A percentile compares a stretch with the other conserved stretches of the same genome.
These are phyloP conservation scores for Pyrus betulifolia DNA, from an alignment of 306 rosid genomes.

Conservation along the genomic window DNA sequence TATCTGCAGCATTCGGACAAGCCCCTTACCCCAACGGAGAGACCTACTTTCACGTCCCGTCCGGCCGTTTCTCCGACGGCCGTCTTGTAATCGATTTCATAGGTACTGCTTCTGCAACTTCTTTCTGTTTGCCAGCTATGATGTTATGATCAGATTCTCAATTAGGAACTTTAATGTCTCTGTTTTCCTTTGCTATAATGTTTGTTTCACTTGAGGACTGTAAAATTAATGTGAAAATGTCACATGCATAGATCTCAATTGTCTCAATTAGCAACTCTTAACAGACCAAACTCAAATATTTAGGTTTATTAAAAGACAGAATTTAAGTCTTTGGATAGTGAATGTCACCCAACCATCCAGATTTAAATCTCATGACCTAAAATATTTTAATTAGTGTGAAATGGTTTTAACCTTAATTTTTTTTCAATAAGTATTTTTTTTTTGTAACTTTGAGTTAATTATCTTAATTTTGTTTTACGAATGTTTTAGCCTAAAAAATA, in stretches of 20 bases:
- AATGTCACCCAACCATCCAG: no score
- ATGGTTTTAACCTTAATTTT: no score
- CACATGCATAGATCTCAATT: background rate
- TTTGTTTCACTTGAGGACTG: background rate
- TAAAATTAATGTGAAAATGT: background rate
- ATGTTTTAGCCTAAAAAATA: no score
- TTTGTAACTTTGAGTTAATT: no score
- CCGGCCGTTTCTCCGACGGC: constrained; percentile 66
- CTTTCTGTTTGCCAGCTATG: background rate
- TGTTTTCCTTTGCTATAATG: background rate
- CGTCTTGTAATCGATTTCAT: constrained; percentile 54
- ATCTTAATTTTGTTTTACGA: no score
- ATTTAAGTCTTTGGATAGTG: no score
- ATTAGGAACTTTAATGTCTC: background rate
- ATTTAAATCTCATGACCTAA: no score
- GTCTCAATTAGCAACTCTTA: background rate
- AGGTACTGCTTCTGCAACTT: constrained; percentile 23
- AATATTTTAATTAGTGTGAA: no score
- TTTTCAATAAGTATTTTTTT: no score
- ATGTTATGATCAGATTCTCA: background rate
- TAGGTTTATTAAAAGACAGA: no score
- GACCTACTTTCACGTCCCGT: constrained; percentile 52
- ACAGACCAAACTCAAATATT: no score
- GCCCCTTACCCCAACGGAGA: constrained; percentile 52
- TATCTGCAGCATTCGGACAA: constrained; percentile 50